Conservation (phyloP, 164 flowering plant genomes). For the Stephania cephalantha region DNA sequence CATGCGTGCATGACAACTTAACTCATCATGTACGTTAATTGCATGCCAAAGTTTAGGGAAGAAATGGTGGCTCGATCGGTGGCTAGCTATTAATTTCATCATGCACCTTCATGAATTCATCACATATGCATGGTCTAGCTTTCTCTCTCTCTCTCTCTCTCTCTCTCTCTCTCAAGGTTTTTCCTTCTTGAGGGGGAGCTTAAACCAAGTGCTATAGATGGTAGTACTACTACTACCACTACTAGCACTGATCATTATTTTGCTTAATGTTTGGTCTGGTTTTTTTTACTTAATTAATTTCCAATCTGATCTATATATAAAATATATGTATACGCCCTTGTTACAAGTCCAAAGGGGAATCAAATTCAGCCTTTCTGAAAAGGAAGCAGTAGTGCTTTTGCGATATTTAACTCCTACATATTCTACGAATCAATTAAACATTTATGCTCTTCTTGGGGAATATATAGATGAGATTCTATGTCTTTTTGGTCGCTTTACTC, state of each 20-base stretch:
- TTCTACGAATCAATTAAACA: constrained; percentile 14
- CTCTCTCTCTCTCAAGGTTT: constrained; percentile 5
- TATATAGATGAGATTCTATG: neutral
- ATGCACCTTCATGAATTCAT: neutral
- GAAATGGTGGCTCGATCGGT: neutral
- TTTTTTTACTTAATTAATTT: neutral
- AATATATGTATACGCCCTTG: neutral
- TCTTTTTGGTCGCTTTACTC: constrained; percentile 9
- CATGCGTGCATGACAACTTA: neutral
- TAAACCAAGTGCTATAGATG: neutral
- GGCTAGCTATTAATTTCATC: neutral
- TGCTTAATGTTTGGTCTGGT: neutral
- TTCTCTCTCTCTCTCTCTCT: too few relatives aligned
- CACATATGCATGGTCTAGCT: too few relatives aligned
- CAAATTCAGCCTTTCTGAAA: constrained; percentile 10
- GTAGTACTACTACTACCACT: neutral
- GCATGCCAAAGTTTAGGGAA: constrained; percentile 2
- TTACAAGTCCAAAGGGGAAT: constrained; percentile 6
- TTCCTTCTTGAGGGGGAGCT: constrained; percentile 21
- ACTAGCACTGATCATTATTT: neutral
- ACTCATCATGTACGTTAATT: neutral
- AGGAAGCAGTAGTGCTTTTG: constrained; percentile 16
- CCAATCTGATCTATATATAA: too few relatives aligned
- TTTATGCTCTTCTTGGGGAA: neutral
- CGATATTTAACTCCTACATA: constrained; percentile 10